These are phyloP conservation scores for Phytophthora ramorum DNA, from an alignment of 352 stramenopile genomes.

Conservation along the genomic window DNA sequence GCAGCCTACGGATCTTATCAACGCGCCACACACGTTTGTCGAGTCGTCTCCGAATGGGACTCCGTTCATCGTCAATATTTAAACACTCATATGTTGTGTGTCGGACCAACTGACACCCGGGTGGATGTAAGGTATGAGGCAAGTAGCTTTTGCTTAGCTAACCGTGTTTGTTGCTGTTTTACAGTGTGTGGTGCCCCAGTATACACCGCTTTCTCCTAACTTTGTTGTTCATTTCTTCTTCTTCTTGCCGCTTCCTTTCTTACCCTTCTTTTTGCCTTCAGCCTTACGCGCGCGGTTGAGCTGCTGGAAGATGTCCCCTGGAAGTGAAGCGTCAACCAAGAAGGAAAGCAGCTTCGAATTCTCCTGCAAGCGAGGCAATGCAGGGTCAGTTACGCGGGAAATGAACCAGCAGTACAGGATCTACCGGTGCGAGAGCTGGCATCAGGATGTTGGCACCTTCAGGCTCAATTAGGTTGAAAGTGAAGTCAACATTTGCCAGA, in stretches of 20 bases:
- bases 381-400: neutral
- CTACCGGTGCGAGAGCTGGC: conserved; percentile 55
- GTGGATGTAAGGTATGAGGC: conserved; percentile 37
- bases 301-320: conserved; percentile 70
- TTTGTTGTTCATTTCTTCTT: conserved; percentile 50
- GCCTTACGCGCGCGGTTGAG: conserved; percentile 75
- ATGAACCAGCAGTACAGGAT: conserved; percentile 3
- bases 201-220: conserved; percentile 22
- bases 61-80: conserved; percentile 70
- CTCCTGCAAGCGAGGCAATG: conserved; percentile 33
- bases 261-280: conserved; percentile 83
- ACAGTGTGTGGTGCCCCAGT: conserved; percentile 25
- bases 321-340: conserved; percentile 78
- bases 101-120: conserved; percentile 2
- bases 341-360: conserved; percentile 77
- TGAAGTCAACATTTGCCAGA: conserved; percentile 78
- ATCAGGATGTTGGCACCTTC: conserved; percentile 70
- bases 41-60: conserved; percentile 61
- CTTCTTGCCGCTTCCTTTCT: conserved; percentile 75
- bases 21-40: conserved; percentile 43
- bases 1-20: conserved; percentile 39
- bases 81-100: conserved; percentile 28
- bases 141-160: conserved; percentile 23
- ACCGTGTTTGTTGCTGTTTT: conserved; percentile 38
- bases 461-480: conserved; percentile 78